These are phyloP conservation scores for Flueggea neowawraea DNA, from an alignment of 441 rosid species.

Conservation along the genomic window DNA sequence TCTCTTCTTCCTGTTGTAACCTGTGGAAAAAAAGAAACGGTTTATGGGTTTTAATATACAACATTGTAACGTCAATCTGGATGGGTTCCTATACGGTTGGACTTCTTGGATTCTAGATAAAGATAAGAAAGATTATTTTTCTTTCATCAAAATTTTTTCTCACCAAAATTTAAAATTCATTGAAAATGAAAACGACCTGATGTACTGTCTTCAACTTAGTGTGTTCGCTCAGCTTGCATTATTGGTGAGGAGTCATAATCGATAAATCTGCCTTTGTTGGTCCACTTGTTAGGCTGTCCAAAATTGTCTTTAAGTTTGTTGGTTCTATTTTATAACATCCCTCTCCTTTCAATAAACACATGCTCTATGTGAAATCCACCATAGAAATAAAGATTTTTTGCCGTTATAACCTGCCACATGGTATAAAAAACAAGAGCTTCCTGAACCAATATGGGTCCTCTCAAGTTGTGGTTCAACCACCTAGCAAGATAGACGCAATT, in stretches of 20 bases:
- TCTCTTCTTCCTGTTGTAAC: slow-evolving; percentile 5
- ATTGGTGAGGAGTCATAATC: slow-evolving; percentile 15
- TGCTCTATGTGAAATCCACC: too few relatives aligned
- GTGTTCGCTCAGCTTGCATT: slow-evolving; percentile 1
- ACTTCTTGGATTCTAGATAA: too few relatives aligned
- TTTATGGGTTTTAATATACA: slow-evolving; percentile 10
- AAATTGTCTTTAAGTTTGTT: slow-evolving; percentile 8
- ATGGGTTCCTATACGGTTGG: slow-evolving; percentile 3
- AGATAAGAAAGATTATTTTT: too few relatives aligned
- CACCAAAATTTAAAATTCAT: too few relatives aligned
- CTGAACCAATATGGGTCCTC: not conserved
- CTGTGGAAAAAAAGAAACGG: slow-evolving; percentile 1
- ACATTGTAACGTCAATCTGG: slow-evolving; percentile 12
- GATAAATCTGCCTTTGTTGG: slow-evolving; percentile 5
- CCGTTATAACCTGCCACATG: not conserved
- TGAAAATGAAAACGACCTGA: too few relatives aligned
- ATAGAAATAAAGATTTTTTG: not conserved
- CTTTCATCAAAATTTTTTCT: too few relatives aligned
- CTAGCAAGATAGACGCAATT: not conserved
- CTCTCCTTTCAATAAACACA: too few relatives aligned
- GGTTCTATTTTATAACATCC: not conserved
- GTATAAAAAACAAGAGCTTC: not conserved
- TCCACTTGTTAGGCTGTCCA: slow-evolving; percentile 29
- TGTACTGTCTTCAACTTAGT: too few relatives aligned
- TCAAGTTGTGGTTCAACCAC: slow-evolving; percentile 3